Percentiles rank a stretch among this genome's conserved stretches.
Evolutionary conservation across 768 basidiomycete species (phyloP).

Genomic region (Dendrothele bispora): DNA sequence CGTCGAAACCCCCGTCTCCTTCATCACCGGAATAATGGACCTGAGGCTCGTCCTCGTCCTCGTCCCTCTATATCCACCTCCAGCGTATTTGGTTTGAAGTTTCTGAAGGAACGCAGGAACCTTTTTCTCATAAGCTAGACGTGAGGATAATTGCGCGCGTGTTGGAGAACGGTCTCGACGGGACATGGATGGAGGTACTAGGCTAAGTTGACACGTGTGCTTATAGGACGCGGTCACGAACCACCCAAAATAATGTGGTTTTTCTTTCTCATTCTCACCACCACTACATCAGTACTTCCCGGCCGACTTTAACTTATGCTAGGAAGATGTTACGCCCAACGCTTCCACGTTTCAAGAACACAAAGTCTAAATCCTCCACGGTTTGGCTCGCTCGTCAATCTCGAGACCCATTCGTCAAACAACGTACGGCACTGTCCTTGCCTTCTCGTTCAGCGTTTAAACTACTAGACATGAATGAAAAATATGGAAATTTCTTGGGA

Average conservation of each 20-base stretch:
- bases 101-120: constrained; percentile 46
- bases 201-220: no score
- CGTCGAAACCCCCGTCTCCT: neutral
- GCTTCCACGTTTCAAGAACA: neutral
- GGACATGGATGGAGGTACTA: no score
- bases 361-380: constrained; percentile 38
- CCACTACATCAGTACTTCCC: no score
- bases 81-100: constrained; percentile 38
- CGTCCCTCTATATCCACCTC: no score
- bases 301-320: no score
- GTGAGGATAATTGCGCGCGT: constrained; percentile 47
- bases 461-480: constrained; percentile 73
- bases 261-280: no score
- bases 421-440: constrained; percentile 63
- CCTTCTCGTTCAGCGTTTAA: constrained; percentile 93
- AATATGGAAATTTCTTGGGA: constrained; percentile 51
- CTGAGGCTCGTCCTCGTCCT: constrained; percentile 29
- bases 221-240: no score
- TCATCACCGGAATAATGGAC: no score
- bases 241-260: no score
- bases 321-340: no score
- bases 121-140: constrained; percentile 42
- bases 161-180: no score
- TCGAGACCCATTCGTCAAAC: constrained; percentile 70
- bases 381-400: constrained; percentile 72